phyloP scores from a whole-genome alignment of 2,329 filamentous ascomycete genomes.

The Diaporthe citrichinensis region DNA sequence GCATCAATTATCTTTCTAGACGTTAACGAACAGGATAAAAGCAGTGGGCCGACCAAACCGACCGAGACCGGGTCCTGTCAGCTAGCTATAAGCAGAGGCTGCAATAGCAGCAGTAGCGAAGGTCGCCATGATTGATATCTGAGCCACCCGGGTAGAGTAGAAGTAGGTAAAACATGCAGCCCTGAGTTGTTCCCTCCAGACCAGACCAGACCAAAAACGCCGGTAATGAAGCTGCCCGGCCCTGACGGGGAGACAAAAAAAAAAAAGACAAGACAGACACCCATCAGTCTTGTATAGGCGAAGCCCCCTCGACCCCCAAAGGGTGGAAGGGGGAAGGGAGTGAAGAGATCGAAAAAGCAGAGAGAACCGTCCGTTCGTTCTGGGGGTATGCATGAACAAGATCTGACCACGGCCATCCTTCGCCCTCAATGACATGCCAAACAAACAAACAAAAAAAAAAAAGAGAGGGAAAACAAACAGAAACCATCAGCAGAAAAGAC shows the following conservation, averaged over 20 bases:
- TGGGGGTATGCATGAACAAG: slow-evolving; percentile 20
- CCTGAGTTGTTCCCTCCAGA: background rate
- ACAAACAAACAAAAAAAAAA: background rate
- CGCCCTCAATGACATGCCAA: slow-evolving; percentile 5
- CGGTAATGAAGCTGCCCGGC: background rate
- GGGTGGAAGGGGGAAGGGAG: background rate
- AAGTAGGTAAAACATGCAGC: background rate
- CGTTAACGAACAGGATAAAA: background rate
- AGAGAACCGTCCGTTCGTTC: background rate
- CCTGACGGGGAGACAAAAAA: background rate
- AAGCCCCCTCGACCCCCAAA: background rate
- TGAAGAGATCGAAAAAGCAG: background rate
- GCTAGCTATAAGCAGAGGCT: background rate
- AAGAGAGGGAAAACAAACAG: background rate
- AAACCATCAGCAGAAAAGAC: background rate
- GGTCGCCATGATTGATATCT: background rate
- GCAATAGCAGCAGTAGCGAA: background rate
- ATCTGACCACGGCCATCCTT: background rate
- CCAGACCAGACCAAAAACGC: slow-evolving; percentile 12
- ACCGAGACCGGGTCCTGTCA: background rate
- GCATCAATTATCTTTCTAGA: slow-evolving; percentile 38
- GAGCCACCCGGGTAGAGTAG: too few species aligned
- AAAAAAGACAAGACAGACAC: too few species aligned
- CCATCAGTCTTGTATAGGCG: background rate
- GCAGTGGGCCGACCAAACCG: background rate